These are phyloP conservation scores for Macrophomina phaseolina DNA, from an alignment of 2,329 filamentous ascomycete genomes.

Conservation along the genomic window DNA sequence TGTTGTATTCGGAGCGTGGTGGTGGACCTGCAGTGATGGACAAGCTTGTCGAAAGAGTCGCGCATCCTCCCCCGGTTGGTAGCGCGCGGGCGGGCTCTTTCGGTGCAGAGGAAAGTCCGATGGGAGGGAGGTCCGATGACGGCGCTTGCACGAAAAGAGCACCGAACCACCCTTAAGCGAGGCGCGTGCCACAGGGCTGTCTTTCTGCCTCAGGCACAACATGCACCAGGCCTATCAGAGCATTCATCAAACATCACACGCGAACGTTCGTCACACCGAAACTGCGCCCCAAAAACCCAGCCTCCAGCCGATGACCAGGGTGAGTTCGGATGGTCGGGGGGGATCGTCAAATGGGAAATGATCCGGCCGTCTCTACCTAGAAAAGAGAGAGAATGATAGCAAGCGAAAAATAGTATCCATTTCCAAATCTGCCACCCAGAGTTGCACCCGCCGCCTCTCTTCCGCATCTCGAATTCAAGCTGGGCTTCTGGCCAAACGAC, in stretches of 20 bases:
- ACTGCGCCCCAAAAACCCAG: background rate
- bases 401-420: background rate
- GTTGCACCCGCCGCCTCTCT: background rate
- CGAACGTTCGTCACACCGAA: background rate
- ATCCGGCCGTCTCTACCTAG: background rate
- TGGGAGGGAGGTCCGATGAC: slow-evolving; percentile 2
- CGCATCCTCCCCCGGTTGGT: slow-evolving; percentile 26
- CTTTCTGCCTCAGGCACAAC: background rate
- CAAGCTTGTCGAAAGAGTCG: slow-evolving; percentile 28
- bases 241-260: background rate
- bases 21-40: slow-evolving; percentile 5
- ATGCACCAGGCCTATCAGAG: background rate
- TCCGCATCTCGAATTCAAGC: background rate
- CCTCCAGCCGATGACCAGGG: background rate
- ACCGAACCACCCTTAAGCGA: slow-evolving; percentile 4
- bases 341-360: background rate
- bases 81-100: slow-evolving; percentile 21
- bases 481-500: background rate
- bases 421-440: background rate
- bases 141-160: slow-evolving; percentile 8
- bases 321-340: background rate
- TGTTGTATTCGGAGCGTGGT: background rate
- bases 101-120: slow-evolving; percentile 29
- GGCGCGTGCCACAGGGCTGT: slow-evolving; percentile 8
- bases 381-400: background rate